phyloP scores from a whole-genome alignment of 2,329 filamentous ascomycete species.

The Neoarthrinium moseri region DNA sequence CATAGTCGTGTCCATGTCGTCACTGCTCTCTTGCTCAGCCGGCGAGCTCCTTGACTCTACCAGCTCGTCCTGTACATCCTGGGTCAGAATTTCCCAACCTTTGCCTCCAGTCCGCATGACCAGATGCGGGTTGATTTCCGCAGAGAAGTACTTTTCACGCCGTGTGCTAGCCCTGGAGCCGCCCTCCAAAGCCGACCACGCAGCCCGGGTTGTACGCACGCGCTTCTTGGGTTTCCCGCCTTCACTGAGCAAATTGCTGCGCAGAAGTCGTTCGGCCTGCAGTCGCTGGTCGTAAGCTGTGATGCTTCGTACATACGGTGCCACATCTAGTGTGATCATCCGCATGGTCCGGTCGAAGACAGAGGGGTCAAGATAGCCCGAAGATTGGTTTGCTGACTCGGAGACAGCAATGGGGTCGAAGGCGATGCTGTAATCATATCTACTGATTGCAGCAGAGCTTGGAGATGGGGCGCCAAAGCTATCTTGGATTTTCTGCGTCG shows the following conservation, averaged over 20 bases:
- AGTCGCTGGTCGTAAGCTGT: slow-evolving; percentile 72
- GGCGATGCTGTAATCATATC: slow-evolving; percentile 55
- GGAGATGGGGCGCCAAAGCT: slow-evolving; percentile 29
- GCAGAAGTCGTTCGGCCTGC: slow-evolving; percentile 62
- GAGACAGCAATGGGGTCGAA: slow-evolving; percentile 60
- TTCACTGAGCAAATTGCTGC: slow-evolving; percentile 63
- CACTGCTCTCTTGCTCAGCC: neutral
- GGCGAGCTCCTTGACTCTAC: neutral
- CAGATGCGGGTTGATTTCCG: slow-evolving; percentile 55
- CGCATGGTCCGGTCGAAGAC: slow-evolving; percentile 72
- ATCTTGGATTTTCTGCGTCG: slow-evolving; percentile 31
- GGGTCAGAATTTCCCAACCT: slow-evolving; percentile 32
- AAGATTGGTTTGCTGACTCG: slow-evolving; percentile 38
- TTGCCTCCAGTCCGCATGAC: slow-evolving; percentile 65
- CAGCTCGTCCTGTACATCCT: neutral
- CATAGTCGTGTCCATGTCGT: slow-evolving; percentile 1
- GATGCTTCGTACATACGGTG: slow-evolving; percentile 87
- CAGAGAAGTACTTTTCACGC: slow-evolving; percentile 70
- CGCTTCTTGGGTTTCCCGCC: slow-evolving; percentile 56
- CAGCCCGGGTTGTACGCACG: slow-evolving; percentile 70
- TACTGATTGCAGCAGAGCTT: slow-evolving; percentile 31
- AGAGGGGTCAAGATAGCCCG: slow-evolving; percentile 60
- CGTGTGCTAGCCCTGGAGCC: slow-evolving; percentile 65
- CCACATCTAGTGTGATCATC: slow-evolving; percentile 72
- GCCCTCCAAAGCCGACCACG: slow-evolving; percentile 75